Conservation (phyloP, 768 basidiomycete species). For the Lactarius indigo region DNA sequence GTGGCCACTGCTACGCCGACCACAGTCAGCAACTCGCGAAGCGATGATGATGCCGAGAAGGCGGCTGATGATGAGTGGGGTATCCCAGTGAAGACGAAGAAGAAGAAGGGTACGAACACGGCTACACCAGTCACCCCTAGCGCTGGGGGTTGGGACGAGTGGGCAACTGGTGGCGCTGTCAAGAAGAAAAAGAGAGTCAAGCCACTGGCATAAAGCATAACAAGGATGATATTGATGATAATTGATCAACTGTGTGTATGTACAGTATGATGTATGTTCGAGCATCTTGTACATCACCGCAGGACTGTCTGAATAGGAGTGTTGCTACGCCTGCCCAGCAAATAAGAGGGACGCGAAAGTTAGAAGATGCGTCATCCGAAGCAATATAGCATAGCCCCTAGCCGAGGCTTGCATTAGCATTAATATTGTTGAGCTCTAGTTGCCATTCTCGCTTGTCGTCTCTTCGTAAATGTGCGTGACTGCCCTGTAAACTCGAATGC, state of each 20-base stretch:
- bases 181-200: not conserved
- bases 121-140: too few species aligned
- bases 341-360: not conserved
- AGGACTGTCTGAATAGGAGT: not conserved
- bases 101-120: not conserved
- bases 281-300: not conserved
- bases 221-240: too few species aligned
- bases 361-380: not conserved
- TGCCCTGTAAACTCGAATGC: too few species aligned
- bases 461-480: too few species aligned
- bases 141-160: too few species aligned
- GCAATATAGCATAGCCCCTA: not conserved
- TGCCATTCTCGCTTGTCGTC: too few species aligned
- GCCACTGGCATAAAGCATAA: not conserved
- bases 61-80: not conserved
- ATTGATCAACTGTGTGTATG: too few species aligned
- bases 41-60: not conserved
- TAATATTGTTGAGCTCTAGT: too few species aligned
- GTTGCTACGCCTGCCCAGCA: not conserved
- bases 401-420: too few species aligned
- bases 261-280: too few species aligned
- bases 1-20: not conserved
- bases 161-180: too few species aligned
- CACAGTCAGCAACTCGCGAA: constrained; percentile 1
- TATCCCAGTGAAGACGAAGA: not conserved